A percentile compares a stretch with the other conserved stretches of the same genome.
Conservation (phyloP, 768 basidiomycete genomes). For the Xerocomus spinulosus region DNA sequence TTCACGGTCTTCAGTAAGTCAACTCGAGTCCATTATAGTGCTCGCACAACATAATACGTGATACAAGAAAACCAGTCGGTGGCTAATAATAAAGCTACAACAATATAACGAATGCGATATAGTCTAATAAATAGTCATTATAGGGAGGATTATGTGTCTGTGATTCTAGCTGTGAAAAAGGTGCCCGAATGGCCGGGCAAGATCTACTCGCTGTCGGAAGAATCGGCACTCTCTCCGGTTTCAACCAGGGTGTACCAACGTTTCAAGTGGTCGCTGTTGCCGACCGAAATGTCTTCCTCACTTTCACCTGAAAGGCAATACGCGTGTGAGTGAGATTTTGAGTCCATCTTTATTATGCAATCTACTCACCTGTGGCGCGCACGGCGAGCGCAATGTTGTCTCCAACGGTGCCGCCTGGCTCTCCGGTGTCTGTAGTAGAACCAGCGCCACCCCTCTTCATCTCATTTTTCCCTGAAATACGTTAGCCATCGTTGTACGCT, state of each 20-base stretch:
- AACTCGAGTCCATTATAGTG: no score
- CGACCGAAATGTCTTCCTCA: background rate
- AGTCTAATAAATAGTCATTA: background rate
- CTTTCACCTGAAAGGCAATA: background rate
- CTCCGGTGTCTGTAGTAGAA: background rate
- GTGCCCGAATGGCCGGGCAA: background rate
- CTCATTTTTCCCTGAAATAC: background rate
- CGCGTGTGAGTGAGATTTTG: background rate
- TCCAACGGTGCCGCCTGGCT: background rate
- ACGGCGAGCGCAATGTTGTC: no score
- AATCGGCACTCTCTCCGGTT: no score
- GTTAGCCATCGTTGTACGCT: background rate
- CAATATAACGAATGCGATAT: no score
- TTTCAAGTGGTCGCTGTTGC: background rate
- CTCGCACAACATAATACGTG: no score
- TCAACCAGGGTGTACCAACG: constrained; percentile 10
- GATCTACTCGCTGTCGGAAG: constrained; percentile 5
- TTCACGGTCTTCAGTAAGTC: no score
- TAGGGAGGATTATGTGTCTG: background rate
- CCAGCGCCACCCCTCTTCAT: background rate
- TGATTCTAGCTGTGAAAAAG: background rate
- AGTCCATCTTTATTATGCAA: background rate
- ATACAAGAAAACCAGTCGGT: no score
- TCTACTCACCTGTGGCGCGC: constrained; percentile 1
- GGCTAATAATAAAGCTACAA: no score